phyloP scores from a whole-genome alignment of 1,284 basidiomycete genomes.

The Ustilago shanxiensis region DNA sequence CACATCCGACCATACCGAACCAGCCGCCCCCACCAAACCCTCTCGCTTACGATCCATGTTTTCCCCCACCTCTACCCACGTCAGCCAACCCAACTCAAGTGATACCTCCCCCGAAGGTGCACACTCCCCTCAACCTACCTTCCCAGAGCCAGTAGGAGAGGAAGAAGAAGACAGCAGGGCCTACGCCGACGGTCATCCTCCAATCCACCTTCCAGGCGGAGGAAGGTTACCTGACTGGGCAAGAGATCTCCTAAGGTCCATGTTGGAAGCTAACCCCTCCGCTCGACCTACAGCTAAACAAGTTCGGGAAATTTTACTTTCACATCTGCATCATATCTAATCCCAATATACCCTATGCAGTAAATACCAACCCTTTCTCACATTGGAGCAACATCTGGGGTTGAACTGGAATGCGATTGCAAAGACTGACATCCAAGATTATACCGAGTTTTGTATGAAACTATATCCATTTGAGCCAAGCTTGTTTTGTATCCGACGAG shows the following conservation, averaged over 20 bases:
- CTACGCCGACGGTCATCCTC: slow-evolving; percentile 63
- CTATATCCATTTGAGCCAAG: slow-evolving; percentile 55
- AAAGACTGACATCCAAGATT: background rate
- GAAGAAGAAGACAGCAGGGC: slow-evolving; percentile 20
- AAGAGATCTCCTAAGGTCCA: slow-evolving; percentile 56
- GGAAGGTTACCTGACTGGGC: slow-evolving; percentile 61
- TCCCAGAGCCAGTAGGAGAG: background rate
- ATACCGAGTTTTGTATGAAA: background rate
- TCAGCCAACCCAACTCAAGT: background rate
- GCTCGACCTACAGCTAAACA: slow-evolving; percentile 54
- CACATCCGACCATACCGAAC: slow-evolving; percentile 3
- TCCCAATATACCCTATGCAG: background rate
- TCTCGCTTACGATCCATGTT: slow-evolving; percentile 27
- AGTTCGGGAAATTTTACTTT: slow-evolving; percentile 31
- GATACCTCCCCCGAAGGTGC: background rate
- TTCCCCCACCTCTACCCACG: slow-evolving; percentile 10
- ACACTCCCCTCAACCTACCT: background rate
- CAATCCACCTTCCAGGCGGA: slow-evolving; percentile 65
- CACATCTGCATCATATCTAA: background rate
- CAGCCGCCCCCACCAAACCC: slow-evolving; percentile 12
- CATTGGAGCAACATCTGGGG: background rate
- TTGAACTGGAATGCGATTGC: background rate
- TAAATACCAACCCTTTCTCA: background rate
- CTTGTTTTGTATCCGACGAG: slow-evolving; percentile 45
- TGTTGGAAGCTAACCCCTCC: slow-evolving; percentile 54